Base-by-base conservation (phyloP, 192 early-diverging fungal genomes). In the Umbelopsis sp. region DNA sequence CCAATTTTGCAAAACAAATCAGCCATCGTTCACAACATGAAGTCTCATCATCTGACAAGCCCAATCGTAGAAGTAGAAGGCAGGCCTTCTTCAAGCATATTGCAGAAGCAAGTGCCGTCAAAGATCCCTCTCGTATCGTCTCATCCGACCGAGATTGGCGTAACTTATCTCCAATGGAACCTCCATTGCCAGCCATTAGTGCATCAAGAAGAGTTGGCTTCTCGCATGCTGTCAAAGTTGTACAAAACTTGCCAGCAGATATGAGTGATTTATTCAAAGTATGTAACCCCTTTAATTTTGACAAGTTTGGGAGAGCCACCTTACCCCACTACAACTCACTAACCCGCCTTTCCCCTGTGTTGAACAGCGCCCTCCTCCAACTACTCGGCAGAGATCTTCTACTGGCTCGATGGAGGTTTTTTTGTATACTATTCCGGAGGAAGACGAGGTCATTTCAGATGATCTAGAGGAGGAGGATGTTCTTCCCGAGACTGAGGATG, bases 101-200 rank as follows among this genome's bases (percentile, higher is more conserved):
- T 32, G 56, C 56, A 8, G 56, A 62, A 62, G 56, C 56, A 9
- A 62, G 56, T 26, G 32, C 56, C 12, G 56, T 62, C 56, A 62
- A 62, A 34, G 56, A 62, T 31, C 56, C 32, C 56, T 62, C 56
- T 34, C 56, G 56, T 7, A 62, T 62, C 56, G 26, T 62, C 31
- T 62, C 56, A 34, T 29, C 56, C 31, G 29, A 62, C 82, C 56
- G 53, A 47, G 73, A 76, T 49, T 77, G 76, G 76, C 68, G 76
- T 47, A 70, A 72, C 16, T 26, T 77, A 7, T 77, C 76, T 36
- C 76, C 76, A 26, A 56, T 73, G 38, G 36, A 44, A 29, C 76
- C 76, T 17, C 76, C 76, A 45, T 54, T 77, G 26, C 76, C 76
- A 25, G 51, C 70, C 36, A 43, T 72, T 34, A 62, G 56, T 32